Percentiles rank a stretch among this genome's conserved stretches.
Conservation (phyloP, 192 early-diverging fungal species). For the Rhizoclosmatium globosum region DNA sequence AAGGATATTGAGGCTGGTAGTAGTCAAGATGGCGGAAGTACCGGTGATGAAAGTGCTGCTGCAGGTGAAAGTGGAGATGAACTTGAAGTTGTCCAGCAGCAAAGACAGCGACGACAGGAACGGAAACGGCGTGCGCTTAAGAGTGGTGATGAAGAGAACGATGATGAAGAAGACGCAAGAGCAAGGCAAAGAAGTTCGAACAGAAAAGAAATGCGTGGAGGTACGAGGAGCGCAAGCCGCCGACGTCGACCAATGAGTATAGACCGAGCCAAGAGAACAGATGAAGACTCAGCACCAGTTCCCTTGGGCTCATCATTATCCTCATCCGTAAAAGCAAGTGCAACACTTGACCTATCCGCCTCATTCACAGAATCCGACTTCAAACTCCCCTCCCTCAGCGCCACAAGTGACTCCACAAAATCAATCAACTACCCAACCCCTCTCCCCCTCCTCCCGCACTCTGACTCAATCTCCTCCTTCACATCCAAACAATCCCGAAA, state of each 20-base stretch:
- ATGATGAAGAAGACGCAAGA: neutral
- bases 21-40: neutral
- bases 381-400: neutral
- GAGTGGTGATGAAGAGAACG: neutral
- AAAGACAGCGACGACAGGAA: slow-evolving; percentile 1
- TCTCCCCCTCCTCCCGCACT: neutral
- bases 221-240: neutral
- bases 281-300: neutral
- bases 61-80: neutral
- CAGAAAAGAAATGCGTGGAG: slow-evolving; percentile 9
- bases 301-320: neutral
- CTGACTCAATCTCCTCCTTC: slow-evolving; percentile 15
- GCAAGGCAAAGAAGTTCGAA: neutral
- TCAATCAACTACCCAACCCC: too few relatives aligned
- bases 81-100: neutral
- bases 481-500: neutral
- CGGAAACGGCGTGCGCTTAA: neutral
- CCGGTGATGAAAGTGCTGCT: slow-evolving; percentile 18
- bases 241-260: too few relatives aligned
- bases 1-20: neutral
- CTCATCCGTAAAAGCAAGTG: neutral
- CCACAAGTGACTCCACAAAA: too few relatives aligned
- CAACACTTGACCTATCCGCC: neutral
- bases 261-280: neutral
- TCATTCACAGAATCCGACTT: neutral